Evolutionary conservation across 73 alveolate genomes (phyloP).

Genomic region (Paramecium sonneborni): DNA sequence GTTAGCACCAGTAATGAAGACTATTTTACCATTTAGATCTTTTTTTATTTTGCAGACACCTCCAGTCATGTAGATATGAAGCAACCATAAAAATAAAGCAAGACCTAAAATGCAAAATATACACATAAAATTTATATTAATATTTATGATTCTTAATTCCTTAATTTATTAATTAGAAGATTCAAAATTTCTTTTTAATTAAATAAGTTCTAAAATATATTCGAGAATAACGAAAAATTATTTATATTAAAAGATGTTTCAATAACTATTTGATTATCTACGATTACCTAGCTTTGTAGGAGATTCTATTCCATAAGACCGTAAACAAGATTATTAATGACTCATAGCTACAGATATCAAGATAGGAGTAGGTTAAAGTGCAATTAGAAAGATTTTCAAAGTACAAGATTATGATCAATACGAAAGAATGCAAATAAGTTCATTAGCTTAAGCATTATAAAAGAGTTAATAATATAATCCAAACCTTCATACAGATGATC

Average conservation of each 20-base stretch:
- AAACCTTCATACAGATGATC: conserved; percentile 4
- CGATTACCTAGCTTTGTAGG: not conserved
- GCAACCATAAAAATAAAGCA: not conserved
- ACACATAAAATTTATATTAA: not conserved
- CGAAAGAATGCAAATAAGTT: not conserved
- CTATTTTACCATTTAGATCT: not conserved
- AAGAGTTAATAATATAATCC: not conserved
- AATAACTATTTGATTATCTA: not conserved
- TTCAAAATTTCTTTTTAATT: not conserved
- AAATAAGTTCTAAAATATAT: not conserved
- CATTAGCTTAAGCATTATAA: not conserved
- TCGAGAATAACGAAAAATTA: not conserved
- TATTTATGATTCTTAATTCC: not conserved
- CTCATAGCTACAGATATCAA: not conserved
- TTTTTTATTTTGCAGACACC: conserved; percentile 7
- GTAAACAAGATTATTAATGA: not conserved
- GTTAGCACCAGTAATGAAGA: conserved; percentile 62
- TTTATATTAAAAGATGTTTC: not conserved
- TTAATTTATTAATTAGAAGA: not conserved
- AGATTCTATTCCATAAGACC: not conserved
- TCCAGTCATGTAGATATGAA: not conserved
- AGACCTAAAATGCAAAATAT: not conserved
- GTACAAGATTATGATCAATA: not conserved
- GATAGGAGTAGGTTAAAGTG: not conserved
- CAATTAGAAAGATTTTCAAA: not conserved